These are phyloP conservation scores for Starmerella stigmatis DNA, from an alignment of 805 yeast genomes.

Conservation along the genomic window DNA sequence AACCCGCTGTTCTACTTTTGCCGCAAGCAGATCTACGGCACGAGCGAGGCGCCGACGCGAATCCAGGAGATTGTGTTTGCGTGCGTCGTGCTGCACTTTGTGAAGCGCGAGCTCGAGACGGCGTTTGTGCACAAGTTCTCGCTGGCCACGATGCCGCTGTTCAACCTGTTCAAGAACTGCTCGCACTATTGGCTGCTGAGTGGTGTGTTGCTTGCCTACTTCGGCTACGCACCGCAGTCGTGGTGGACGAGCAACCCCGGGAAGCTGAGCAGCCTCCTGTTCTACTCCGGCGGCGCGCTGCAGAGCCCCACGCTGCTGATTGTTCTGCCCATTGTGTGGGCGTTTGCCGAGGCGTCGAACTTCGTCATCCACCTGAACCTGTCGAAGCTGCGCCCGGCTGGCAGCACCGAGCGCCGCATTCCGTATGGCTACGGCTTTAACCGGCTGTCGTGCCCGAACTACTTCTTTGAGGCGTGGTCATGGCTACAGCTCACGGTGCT, in stretches of 20 bases:
- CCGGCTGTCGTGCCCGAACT: conserved; percentile 83
- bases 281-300: conserved; percentile 24
- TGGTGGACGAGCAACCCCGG: conserved; percentile 26
- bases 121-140: conserved; percentile 76
- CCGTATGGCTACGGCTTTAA: conserved; percentile 81
- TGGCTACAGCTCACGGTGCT: conserved; percentile 66
- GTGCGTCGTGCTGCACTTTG: conserved; percentile 61
- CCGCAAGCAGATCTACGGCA: conserved; percentile 32
- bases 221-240: conserved; percentile 38
- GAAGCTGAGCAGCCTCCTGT: conserved; percentile 16
- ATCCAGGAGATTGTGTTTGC: conserved; percentile 47
- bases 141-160: conserved; percentile 82
- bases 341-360: conserved; percentile 60
- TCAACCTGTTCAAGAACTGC: conserved; percentile 78
- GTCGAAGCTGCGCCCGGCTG: conserved; percentile 42
- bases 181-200: conserved; percentile 88
- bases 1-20: conserved; percentile 49
- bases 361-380: conserved; percentile 60
- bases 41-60: conserved; percentile 34
- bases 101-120: conserved; percentile 85
- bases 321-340: conserved; percentile 27
- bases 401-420: conserved; percentile 50
- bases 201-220: conserved; percentile 50
- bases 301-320: conserved; percentile 14
- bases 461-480: conserved; percentile 70